Conservation (phyloP, 225 moss, liverwort and hornwort genomes). For the Marchantia paleacea region DNA sequence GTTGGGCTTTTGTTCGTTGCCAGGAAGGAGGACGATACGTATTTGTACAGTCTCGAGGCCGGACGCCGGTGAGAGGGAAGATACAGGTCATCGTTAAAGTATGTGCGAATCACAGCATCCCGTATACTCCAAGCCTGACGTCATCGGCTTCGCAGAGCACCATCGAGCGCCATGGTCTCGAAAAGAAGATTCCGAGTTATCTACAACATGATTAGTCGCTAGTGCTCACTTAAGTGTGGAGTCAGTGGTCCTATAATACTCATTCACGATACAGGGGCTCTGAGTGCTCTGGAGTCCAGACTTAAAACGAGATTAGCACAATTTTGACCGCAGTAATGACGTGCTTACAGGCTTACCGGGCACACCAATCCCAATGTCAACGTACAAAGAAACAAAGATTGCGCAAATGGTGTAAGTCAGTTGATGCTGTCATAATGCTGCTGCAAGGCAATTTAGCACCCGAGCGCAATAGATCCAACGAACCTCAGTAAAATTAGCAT, state of each 20-base stretch:
- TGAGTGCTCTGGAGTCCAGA: not conserved
- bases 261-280: too few species aligned
- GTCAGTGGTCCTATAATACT: not conserved
- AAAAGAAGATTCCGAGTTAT: not conserved
- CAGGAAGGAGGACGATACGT: too few species aligned
- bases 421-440: not conserved
- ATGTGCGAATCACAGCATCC: not conserved
- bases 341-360: not conserved
- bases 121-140: not conserved
- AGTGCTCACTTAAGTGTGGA: not conserved
- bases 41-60: not conserved
- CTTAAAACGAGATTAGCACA: not conserved
- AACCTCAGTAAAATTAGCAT: not conserved
- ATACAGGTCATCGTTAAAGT: not conserved
- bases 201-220: not conserved
- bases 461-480: not conserved
- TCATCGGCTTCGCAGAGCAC: not conserved
- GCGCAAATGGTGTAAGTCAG: not conserved
- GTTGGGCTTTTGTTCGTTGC: too few species aligned
- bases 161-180: not conserved
- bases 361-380: not conserved
- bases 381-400: not conserved
- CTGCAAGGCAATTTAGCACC: not conserved
- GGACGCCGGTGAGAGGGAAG: too few species aligned
- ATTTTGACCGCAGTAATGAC: not conserved